Conservation (phyloP, 768 basidiomycete genomes). For the Termitomyces sp. region DNA sequence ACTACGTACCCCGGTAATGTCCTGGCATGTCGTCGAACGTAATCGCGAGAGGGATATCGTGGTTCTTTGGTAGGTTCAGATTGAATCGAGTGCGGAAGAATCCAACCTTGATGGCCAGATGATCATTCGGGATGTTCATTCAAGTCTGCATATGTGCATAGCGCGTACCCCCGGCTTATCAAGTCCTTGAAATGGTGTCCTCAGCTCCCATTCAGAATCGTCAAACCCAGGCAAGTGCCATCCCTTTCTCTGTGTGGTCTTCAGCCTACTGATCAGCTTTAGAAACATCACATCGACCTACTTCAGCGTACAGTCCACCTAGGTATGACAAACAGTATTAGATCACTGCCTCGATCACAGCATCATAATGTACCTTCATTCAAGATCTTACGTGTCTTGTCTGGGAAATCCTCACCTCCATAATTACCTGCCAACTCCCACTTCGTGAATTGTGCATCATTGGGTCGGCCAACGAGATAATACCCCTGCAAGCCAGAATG, state of each 20-base stretch:
- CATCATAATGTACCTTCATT: slow-evolving; percentile 9
- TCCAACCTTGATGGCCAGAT: slow-evolving; percentile 8
- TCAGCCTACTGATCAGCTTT: neutral
- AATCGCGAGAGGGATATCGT: slow-evolving; percentile 12
- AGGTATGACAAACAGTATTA: neutral
- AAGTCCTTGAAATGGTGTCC: slow-evolving; percentile 12
- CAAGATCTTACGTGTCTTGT: slow-evolving; percentile 12
- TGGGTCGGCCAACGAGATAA: slow-evolving; percentile 10
- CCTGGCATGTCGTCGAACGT: slow-evolving; percentile 6
- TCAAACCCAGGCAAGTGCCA: slow-evolving; percentile 15
- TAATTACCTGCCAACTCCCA: slow-evolving; percentile 13
- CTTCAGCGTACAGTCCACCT: slow-evolving; percentile 15
- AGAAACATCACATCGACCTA: neutral
- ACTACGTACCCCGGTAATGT: slow-evolving; percentile 11
- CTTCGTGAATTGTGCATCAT: slow-evolving; percentile 7
- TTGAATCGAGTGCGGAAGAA: slow-evolving; percentile 14
- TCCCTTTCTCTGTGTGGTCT: slow-evolving; percentile 7
- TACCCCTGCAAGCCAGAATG: slow-evolving; percentile 5
- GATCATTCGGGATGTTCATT: neutral
- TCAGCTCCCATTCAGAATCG: slow-evolving; percentile 12
- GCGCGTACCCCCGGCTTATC: slow-evolving; percentile 10
- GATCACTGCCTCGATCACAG: neutral
- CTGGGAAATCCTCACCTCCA: slow-evolving; percentile 12
- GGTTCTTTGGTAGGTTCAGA: slow-evolving; percentile 5
- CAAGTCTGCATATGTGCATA: neutral